Evolutionary conservation across 345 rosid species (phyloP).

Genomic region (Citrus maxima): DNA sequence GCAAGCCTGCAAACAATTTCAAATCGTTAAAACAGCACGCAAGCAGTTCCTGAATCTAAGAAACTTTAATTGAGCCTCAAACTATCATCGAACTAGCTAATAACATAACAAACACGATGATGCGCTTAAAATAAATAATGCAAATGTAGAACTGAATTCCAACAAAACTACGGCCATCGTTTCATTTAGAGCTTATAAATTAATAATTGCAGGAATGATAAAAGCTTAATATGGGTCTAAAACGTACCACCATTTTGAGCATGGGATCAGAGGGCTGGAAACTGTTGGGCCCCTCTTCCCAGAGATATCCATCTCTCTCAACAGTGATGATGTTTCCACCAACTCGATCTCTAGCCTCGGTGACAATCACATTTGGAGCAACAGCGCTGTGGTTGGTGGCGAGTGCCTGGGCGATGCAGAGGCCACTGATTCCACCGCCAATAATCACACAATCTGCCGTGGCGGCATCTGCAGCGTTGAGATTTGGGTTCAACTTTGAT

Average conservation of each 20-base stretch:
- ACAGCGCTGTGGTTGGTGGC: slow-evolving; percentile 62
- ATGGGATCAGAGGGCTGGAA: slow-evolving; percentile 96
- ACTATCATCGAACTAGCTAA: slow-evolving; percentile 9
- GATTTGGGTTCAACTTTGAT: slow-evolving; percentile 24
- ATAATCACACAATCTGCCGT: slow-evolving; percentile 73
- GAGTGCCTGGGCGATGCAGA: slow-evolving; percentile 91
- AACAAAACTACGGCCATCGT: background rate
- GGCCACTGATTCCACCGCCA: slow-evolving; percentile 92
- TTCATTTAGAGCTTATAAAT: background rate
- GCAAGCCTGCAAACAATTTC: background rate
- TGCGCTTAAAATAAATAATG: background rate
- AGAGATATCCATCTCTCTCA: slow-evolving; percentile 78
- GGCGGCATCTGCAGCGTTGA: slow-evolving; percentile 29
- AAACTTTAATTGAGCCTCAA: slow-evolving; percentile 10
- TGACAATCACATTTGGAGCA: slow-evolving; percentile 71
- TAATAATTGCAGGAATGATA: background rate
- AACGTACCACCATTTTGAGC: slow-evolving; percentile 81
- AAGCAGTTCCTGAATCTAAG: slow-evolving; percentile 9
- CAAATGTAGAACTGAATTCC: background rate
- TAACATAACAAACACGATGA: background rate
- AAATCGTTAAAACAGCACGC: background rate
- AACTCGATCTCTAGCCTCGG: slow-evolving; percentile 79
- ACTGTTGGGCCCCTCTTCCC: slow-evolving; percentile 98
- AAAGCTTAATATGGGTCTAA: background rate
- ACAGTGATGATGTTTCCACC: slow-evolving; percentile 87